phyloP scores from a whole-genome alignment of 768 basidiomycete species.

The Multifurca ochricompacta region DNA sequence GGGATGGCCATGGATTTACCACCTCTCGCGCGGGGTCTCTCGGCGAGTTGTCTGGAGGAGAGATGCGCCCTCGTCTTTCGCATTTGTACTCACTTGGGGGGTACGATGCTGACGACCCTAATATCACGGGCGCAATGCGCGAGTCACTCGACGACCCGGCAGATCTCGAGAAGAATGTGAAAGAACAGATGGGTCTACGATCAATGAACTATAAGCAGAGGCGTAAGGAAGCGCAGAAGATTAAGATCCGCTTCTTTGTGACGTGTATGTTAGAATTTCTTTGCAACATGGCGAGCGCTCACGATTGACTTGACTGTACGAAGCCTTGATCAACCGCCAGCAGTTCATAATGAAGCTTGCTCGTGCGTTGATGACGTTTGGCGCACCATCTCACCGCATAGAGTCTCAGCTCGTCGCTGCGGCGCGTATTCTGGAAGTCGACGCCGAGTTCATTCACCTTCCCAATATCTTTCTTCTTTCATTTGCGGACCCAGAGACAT shows the following conservation, averaged over 20 bases:
- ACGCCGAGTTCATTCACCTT: slow-evolving; percentile 82
- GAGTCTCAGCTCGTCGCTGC: slow-evolving; percentile 85
- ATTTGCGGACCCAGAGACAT: slow-evolving; percentile 79
- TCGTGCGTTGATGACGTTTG: slow-evolving; percentile 80
- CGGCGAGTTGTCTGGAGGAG: not conserved
- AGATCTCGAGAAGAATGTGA: slow-evolving; percentile 47
- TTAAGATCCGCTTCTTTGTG: slow-evolving; percentile 62
- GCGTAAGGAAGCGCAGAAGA: slow-evolving; percentile 51
- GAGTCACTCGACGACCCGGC: slow-evolving; percentile 45
- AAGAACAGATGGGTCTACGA: slow-evolving; percentile 30
- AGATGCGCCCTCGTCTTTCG: slow-evolving; percentile 10
- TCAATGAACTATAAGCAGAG: slow-evolving; percentile 58
- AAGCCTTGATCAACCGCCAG: slow-evolving; percentile 73
- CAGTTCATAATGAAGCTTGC: slow-evolving; percentile 81
- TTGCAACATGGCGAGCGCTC: not conserved
- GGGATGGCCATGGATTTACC: not conserved
- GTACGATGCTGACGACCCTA: slow-evolving; percentile 60
- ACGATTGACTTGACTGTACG: slow-evolving; percentile 8
- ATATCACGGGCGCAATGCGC: slow-evolving; percentile 47
- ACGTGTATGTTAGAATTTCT: slow-evolving; percentile 39
- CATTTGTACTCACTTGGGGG: slow-evolving; percentile 20
- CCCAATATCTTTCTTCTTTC: slow-evolving; percentile 74
- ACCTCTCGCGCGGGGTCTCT: not conserved
- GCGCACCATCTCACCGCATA: slow-evolving; percentile 86
- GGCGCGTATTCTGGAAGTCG: slow-evolving; percentile 81